These are phyloP conservation scores for Lasiosphaeriaceae sp. DNA, from an alignment of 495 filamentous ascomycete genomes.

Conservation along the genomic window DNA sequence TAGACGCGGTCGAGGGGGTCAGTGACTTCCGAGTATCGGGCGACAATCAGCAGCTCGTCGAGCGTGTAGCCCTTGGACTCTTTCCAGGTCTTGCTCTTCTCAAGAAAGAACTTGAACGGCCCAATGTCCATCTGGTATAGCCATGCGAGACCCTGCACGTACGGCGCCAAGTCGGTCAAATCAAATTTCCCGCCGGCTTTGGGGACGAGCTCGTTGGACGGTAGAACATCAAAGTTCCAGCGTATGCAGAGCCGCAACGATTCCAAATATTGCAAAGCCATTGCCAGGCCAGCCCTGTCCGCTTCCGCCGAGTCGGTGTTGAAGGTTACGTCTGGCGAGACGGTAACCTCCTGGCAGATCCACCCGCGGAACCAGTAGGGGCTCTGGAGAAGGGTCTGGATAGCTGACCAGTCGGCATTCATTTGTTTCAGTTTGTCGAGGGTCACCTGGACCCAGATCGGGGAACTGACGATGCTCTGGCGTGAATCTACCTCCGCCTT, in stretches of 20 bases:
- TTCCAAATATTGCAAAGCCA: not conserved
- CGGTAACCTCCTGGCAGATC: constrained; percentile 5
- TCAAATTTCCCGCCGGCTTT: too few relatives aligned
- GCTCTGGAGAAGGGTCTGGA: not conserved
- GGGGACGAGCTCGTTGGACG: too few relatives aligned
- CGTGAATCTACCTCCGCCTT: not conserved
- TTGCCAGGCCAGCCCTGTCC: not conserved
- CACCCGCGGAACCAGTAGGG: not conserved
- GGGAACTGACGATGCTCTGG: too few relatives aligned
- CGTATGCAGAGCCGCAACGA: not conserved
- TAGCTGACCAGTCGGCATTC: not conserved
- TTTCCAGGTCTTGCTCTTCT: not conserved
- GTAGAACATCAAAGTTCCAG: constrained; percentile 3
- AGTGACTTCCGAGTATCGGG: constrained; percentile 1
- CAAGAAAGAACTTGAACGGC: not conserved
- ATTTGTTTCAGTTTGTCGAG: not conserved
- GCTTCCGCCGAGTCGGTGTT: not conserved
- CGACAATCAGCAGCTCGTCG: not conserved
- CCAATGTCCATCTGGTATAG: not conserved
- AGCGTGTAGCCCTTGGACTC: not conserved
- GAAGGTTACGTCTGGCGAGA: not conserved
- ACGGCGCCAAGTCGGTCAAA: not conserved
- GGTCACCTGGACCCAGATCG: too few relatives aligned
- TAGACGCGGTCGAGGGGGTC: constrained; percentile 9
- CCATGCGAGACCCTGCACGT: not conserved